Evolutionary conservation across 331 rosid species (phyloP).

Genomic region (Spiraea crenata): DNA sequence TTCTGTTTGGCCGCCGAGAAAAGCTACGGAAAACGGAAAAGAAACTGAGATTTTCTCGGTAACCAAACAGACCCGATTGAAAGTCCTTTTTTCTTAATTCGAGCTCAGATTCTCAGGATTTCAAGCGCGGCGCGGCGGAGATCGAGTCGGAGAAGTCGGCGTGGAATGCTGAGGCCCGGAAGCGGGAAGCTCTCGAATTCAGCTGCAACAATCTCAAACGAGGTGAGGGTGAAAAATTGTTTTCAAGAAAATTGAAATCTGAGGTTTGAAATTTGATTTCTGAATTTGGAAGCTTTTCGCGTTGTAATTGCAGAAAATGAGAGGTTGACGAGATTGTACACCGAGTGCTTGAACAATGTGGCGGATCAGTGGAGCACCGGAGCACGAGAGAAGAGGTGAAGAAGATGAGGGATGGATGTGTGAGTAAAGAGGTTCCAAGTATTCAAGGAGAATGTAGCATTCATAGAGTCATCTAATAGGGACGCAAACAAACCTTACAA

Average conservation of each 20-base stretch:
- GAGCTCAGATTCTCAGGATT: slow-evolving; percentile 16
- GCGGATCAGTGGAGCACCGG: slow-evolving; percentile 66
- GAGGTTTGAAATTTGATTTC: neutral
- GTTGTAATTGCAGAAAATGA: slow-evolving; percentile 53
- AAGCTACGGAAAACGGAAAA: neutral
- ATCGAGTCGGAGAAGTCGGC: slow-evolving; percentile 8
- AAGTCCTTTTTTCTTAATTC: neutral
- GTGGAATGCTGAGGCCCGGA: slow-evolving; percentile 10
- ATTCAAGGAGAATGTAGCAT: too few species aligned
- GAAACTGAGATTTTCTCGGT: neutral
- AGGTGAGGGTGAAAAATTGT: slow-evolving; percentile 31
- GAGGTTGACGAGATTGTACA: slow-evolving; percentile 43
- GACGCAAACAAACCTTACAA: too few species aligned
- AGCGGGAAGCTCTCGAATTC: slow-evolving; percentile 42
- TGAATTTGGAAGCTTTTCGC: neutral
- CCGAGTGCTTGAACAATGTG: slow-evolving; percentile 45
- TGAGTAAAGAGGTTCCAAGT: slow-evolving; percentile 24
- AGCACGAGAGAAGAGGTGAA: slow-evolving; percentile 52
- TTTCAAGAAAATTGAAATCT: neutral
- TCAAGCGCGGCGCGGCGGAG: slow-evolving; percentile 8
- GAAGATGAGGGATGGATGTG: slow-evolving; percentile 33
- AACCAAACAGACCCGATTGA: neutral
- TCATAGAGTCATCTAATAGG: too few species aligned
- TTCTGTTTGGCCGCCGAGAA: slow-evolving; percentile 16
- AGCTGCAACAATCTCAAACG: slow-evolving; percentile 44